Evolutionary conservation across 331 rosid species (phyloP).

Genomic region (Pyrus hybrid): DNA sequence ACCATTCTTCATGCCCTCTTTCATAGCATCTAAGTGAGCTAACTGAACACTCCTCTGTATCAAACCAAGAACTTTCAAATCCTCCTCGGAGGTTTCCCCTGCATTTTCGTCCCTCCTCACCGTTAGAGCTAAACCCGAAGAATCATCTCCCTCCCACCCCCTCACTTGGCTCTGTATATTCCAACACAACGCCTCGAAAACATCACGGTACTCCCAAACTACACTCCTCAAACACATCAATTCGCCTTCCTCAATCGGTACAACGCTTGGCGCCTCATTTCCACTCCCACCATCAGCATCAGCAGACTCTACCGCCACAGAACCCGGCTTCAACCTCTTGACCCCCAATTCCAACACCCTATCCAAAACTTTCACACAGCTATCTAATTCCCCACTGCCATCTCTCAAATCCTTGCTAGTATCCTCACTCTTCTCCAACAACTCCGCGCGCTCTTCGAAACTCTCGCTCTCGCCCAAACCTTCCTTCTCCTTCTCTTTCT

Average conservation of each 20-base stretch:
- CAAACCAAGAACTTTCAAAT: constrained; percentile 39
- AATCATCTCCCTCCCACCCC: constrained; percentile 42
- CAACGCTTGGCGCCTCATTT: constrained; percentile 7
- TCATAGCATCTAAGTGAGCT: constrained; percentile 69
- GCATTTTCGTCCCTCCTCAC: constrained; percentile 25
- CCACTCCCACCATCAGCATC: constrained; percentile 17
- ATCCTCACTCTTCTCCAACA: constrained; percentile 21
- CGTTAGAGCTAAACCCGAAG: constrained; percentile 41
- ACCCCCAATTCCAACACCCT: constrained; percentile 61
- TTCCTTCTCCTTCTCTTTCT: constrained; percentile 21
- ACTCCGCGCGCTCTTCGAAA: constrained; percentile 23
- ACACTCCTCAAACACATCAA: constrained; percentile 48
- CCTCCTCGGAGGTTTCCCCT: constrained; percentile 29
- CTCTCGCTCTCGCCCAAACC: constrained; percentile 6
- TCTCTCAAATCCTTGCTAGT: constrained; percentile 20
- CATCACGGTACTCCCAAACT: constrained; percentile 48
- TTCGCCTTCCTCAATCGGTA: constrained; percentile 47
- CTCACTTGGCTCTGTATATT: constrained; percentile 59
- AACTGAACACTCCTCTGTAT: constrained; percentile 61
- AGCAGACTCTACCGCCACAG: constrained; percentile 7
- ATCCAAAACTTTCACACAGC: constrained; percentile 48
- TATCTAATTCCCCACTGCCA: constrained; percentile 20
- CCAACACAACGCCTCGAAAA: constrained; percentile 66
- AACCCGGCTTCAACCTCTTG: constrained; percentile 48
- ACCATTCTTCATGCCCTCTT: constrained; percentile 41